Evolutionary conservation across 345 rosid species (phyloP).

Genomic region (Hibiscus mutabilis): DNA sequence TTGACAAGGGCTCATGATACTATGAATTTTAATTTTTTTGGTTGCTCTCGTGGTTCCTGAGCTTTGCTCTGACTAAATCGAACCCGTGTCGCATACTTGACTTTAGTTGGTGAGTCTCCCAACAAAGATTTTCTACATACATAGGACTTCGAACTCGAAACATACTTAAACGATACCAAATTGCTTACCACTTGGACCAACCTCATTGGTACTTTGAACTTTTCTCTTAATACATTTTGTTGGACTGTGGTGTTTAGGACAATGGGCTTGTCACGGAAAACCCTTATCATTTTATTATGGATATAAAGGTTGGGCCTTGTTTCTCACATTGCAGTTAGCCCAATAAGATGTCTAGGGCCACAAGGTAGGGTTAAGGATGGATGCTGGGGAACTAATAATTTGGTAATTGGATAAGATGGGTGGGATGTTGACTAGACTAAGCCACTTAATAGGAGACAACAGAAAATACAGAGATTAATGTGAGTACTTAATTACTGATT

Average conservation of each 20-base stretch:
- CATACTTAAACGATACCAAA: too few species aligned
- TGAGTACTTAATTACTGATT: neutral
- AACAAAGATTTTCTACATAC: too few species aligned
- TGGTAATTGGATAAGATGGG: neutral
- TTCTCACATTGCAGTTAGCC: neutral
- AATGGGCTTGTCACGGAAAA: neutral
- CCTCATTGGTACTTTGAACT: too few species aligned
- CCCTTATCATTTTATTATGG: neutral
- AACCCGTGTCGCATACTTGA: too few species aligned
- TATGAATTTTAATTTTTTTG: too few species aligned
- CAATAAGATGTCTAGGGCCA: neutral
- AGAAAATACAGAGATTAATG: slow-evolving; percentile 10
- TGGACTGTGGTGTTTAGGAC: neutral
- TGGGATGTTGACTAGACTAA: slow-evolving; percentile 26
- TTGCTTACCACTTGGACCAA: too few species aligned
- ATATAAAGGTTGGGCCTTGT: neutral
- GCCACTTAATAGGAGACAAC: slow-evolving; percentile 27
- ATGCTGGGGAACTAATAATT: slow-evolving; percentile 6
- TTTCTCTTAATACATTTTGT: neutral
- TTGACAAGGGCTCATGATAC: too few species aligned
- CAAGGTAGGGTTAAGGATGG: neutral
- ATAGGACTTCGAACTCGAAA: too few species aligned
- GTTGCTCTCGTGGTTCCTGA: too few species aligned
- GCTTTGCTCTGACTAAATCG: too few species aligned
- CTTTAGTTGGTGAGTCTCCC: too few species aligned